A percentile compares a stretch with the other conserved stretches of the same genome.
These are phyloP conservation scores for Rhynchosporium agropyri DNA, from an alignment of 2,329 filamentous ascomycete species.

Conservation along the genomic window DNA sequence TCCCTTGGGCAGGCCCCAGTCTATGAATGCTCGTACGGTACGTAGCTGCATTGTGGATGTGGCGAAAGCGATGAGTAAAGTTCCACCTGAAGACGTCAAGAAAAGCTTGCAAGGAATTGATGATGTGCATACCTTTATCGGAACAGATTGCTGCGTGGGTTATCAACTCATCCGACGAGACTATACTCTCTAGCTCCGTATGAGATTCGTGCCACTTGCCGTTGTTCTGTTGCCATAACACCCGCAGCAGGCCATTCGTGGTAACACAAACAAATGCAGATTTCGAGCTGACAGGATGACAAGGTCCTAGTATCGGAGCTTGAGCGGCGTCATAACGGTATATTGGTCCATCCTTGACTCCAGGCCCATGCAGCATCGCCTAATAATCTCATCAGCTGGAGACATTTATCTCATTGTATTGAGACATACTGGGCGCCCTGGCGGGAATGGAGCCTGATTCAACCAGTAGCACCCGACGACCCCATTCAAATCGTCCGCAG, in stretches of 20 bases:
- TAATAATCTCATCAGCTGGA: conserved; percentile 37
- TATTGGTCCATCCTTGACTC: conserved; percentile 58
- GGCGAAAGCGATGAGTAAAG: conserved; percentile 66
- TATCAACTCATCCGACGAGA: conserved; percentile 72
- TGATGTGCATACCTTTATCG: conserved; percentile 63
- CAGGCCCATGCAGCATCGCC: conserved; percentile 60
- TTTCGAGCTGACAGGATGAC: conserved; percentile 70
- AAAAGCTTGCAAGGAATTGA: background rate
- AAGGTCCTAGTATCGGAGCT: conserved; percentile 68
- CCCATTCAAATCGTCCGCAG: conserved; percentile 72
- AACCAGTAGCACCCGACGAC: conserved; percentile 90
- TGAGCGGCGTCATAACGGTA: conserved; percentile 73
- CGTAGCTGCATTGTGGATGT: conserved; percentile 73
- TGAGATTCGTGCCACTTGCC: conserved; percentile 71
- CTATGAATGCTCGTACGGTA: conserved; percentile 71
- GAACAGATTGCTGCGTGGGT: conserved; percentile 78
- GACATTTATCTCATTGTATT: background rate
- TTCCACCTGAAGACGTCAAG: conserved; percentile 41
- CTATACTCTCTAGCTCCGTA: conserved; percentile 73
- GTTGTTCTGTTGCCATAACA: conserved; percentile 78
- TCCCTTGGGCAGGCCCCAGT: conserved; percentile 68
- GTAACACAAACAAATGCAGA: conserved; percentile 79
- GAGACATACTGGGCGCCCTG: conserved; percentile 37
- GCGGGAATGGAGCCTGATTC: conserved; percentile 38
- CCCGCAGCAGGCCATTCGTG: conserved; percentile 69